These are phyloP conservation scores for Crucihimalaya himalaica DNA, from an alignment of 345 rosid species.

Conservation along the genomic window DNA sequence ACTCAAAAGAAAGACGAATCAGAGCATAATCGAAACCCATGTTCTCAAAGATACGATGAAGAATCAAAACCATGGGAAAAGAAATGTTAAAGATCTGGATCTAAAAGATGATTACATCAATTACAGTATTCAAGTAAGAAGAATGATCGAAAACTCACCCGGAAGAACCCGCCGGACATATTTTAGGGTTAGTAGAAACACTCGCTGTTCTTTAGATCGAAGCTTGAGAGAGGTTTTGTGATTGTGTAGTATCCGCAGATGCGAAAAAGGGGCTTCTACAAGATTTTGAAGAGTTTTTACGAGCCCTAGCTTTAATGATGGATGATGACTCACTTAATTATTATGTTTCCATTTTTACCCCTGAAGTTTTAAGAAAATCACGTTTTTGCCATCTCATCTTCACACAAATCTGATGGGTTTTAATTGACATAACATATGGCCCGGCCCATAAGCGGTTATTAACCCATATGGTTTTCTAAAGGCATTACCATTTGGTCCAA, in stretches of 20 bases:
- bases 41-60: not conserved
- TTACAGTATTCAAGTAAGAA: no score
- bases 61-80: not conserved
- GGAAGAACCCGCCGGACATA: conserved; percentile 84
- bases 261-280: conserved; percentile 21
- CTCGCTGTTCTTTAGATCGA: conserved; percentile 2
- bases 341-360: conserved; percentile 11
- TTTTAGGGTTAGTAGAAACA: conserved; percentile 42
- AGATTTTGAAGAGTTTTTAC: conserved; percentile 21
- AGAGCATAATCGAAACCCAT: not conserved
- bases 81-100: conserved; percentile 34
- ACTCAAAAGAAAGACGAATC: not conserved
- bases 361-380: not conserved
- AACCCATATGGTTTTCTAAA: no score
- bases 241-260: not conserved
- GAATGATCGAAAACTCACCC: conserved; percentile 44
- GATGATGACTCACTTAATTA: not conserved
- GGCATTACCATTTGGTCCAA: no score
- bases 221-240: not conserved
- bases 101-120: conserved; percentile 6
- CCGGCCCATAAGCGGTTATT: no score
- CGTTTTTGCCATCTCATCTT: conserved; percentile 26
- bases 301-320: conserved; percentile 26
- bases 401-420: no score
- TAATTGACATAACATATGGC: no score